Conservation (phyloP, 768 basidiomycete genomes). For the Clitopilus passeckerianus region DNA sequence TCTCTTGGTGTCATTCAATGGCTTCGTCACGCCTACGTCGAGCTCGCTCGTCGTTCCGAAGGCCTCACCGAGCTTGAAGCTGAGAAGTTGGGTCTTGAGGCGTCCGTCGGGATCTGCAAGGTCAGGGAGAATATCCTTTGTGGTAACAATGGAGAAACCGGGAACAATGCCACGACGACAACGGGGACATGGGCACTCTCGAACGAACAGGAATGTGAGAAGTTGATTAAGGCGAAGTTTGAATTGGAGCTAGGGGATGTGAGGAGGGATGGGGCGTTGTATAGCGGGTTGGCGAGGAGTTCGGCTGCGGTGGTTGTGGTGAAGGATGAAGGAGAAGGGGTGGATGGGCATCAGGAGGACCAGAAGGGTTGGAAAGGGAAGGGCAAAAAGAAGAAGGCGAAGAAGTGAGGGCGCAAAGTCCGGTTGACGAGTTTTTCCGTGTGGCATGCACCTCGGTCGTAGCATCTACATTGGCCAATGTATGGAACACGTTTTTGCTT, state of each 20-base stretch:
- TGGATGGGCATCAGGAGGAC: neutral
- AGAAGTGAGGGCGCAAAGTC: neutral
- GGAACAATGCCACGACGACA: neutral
- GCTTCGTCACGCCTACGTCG: slow-evolving; percentile 3
- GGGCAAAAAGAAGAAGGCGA: neutral
- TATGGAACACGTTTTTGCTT: too few species aligned
- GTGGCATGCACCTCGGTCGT: neutral
- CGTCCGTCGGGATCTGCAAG: neutral
- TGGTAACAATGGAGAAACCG: neutral
- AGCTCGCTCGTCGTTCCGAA: neutral
- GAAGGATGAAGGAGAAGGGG: neutral
- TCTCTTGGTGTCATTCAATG: neutral
- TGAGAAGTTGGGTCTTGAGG: neutral
- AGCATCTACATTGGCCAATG: neutral
- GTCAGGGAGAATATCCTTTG: neutral
- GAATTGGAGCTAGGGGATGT: neutral
- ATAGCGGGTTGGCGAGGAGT: neutral
- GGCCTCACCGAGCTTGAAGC: slow-evolving; percentile 3
- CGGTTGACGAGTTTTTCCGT: neutral
- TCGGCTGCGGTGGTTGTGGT: neutral
- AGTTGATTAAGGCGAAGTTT: neutral
- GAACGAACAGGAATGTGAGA: neutral
- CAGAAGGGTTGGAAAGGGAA: neutral
- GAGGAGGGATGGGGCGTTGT: neutral
- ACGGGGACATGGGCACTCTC: neutral